phyloP scores from a whole-genome alignment of 2,329 filamentous ascomycete species.

The Ambrosiella xylebori region DNA sequence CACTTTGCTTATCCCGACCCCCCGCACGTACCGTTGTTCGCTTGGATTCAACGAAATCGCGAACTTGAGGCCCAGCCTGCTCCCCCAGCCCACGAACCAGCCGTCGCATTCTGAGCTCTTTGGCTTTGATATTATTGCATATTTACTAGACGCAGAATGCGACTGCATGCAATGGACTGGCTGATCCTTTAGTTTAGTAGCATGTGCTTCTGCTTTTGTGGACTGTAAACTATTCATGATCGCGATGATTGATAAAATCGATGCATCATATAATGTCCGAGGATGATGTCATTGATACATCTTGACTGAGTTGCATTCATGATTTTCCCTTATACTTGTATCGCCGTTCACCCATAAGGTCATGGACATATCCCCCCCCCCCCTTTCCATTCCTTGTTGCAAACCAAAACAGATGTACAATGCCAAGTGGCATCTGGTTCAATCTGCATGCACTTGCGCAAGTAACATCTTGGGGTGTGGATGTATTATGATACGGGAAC shows the following conservation, averaged over 20 bases:
- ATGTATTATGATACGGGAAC: background rate
- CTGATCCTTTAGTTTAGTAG: too few relatives aligned
- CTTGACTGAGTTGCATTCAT: too few relatives aligned
- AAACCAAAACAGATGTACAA: background rate
- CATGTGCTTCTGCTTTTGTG: too few relatives aligned
- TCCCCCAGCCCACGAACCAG: background rate
- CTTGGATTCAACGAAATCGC: background rate
- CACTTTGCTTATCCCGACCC: too few relatives aligned
- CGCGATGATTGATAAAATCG: too few relatives aligned
- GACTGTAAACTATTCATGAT: too few relatives aligned
- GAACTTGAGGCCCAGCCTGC: background rate
- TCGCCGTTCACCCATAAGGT: background rate
- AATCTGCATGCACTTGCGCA: background rate
- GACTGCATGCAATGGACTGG: too few relatives aligned
- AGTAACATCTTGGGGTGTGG: background rate
- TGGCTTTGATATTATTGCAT: background rate
- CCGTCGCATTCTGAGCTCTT: background rate
- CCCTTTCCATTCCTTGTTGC: background rate
- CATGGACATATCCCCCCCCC: background rate
- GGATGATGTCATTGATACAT: too few relatives aligned
- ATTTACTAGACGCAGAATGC: background rate
- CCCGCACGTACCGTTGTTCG: too few relatives aligned
- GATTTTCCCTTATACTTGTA: too few relatives aligned
- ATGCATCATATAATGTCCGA: too few relatives aligned
- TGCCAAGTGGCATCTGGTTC: background rate